Evolutionary conservation across 179 eudicot species (phyloP), one percentile per base, ranked within the genome.

Genomic region (Beta corolliflora): DNA sequence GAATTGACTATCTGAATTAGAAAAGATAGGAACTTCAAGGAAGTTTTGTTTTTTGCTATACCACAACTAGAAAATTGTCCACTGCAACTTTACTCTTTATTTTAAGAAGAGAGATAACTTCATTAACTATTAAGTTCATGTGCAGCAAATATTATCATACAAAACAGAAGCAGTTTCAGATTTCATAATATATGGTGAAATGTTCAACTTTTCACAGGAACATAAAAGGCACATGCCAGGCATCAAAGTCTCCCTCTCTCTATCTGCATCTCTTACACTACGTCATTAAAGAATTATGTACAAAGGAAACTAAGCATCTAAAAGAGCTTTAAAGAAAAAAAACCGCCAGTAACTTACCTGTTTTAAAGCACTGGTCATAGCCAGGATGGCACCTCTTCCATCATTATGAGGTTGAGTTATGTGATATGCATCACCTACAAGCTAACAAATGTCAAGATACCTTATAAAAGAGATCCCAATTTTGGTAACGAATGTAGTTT

Each of bases 331-430:
- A 21, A 76, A 5, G n/a, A n/a, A n/a, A n/a, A n/a, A n/a, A n/a
- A 25, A 25, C 25, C 0, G 60, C 45, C 79, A 77, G 31, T 10
- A 55, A 23, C 14, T 71, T 74, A 93, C 98, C 98, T 95, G 99
- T 80, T 88, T 88, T 68, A 95, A 70, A 83, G 99, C 95, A 83
- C 91, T 94, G 31, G 85, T 86, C 99, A 95, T 95, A 79, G 99
- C 98, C 89, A 95, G 86, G 80, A 89, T 83, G 72, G 99, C 99
- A 77, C 99, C 99, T 89, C 93, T 90, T 83, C 98, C 99, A 84
- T 91, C 94, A 78, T 64, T 80, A 83, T 95, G 96, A 75, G 99
- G 99, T 80, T 95, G 95, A 55, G 99, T 95, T 79, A 95, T 95
- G 82, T 95, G 99, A 83, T 91, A 79, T 73, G 99, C 99, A 89